Percentiles rank a stretch among this genome's conserved stretches.
phyloP scores from a whole-genome alignment of 2,329 filamentous ascomycete genomes.

The Corynespora cassiicola region DNA sequence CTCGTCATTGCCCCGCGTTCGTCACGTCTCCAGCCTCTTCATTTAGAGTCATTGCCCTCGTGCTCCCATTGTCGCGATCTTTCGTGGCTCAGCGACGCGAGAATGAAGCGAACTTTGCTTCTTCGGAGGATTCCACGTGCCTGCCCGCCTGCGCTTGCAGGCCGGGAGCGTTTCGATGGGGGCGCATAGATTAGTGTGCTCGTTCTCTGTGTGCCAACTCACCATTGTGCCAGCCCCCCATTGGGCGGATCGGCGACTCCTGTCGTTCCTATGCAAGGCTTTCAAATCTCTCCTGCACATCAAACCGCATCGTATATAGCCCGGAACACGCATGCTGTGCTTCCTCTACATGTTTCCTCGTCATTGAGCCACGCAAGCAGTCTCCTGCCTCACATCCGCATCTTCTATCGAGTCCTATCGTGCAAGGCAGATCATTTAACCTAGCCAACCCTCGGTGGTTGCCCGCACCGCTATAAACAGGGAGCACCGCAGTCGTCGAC shows the following conservation, averaged over 20 bases:
- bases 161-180: constrained; percentile 33
- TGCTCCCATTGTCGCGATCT: constrained; percentile 15
- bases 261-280: constrained; percentile 38
- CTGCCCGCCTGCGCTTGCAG: constrained; percentile 26
- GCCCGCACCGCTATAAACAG: constrained; percentile 30
- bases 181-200: constrained; percentile 42
- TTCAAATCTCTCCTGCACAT: constrained; percentile 29
- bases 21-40: constrained; percentile 18
- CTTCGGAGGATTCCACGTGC: constrained; percentile 29
- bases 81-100: constrained; percentile 22
- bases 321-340: constrained; percentile 39
- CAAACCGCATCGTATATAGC: constrained; percentile 44
- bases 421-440: constrained; percentile 33
- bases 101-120: constrained; percentile 20
- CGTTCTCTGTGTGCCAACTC: constrained; percentile 37
- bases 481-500: constrained; percentile 22
- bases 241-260: constrained; percentile 35
- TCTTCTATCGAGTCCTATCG: constrained; percentile 19
- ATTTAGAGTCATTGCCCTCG: constrained; percentile 9
- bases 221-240: constrained; percentile 33
- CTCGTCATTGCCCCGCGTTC: constrained; percentile 12
- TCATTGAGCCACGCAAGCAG: constrained; percentile 47
- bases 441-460: constrained; percentile 16
- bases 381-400: constrained; percentile 31
- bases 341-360: constrained; percentile 34